A percentile compares a stretch with the other conserved stretches of the same genome.
Evolutionary conservation across 2,329 filamentous ascomycete genomes (phyloP).

Genomic region (Lojkania enalia): DNA sequence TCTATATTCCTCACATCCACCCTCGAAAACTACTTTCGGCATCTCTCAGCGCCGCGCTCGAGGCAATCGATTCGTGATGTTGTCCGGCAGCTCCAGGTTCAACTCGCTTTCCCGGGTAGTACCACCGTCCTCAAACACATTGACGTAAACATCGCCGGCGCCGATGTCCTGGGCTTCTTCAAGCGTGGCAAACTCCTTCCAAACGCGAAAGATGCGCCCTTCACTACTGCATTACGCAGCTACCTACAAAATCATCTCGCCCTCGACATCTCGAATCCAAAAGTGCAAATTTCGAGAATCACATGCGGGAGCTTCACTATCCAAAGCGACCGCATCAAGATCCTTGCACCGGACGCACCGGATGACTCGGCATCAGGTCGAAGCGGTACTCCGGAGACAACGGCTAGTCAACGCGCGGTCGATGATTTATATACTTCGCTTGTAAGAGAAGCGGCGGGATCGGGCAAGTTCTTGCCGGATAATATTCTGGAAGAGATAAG

Average conservation of each 20-base stretch:
- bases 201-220: slow-evolving; percentile 29
- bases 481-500: slow-evolving; percentile 13
- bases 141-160: slow-evolving; percentile 47
- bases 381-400: slow-evolving; percentile 27
- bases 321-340: slow-evolving; percentile 45
- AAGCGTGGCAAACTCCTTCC: slow-evolving; percentile 28
- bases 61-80: slow-evolving; percentile 36
- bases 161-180: slow-evolving; percentile 46
- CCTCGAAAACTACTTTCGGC: slow-evolving; percentile 61
- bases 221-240: slow-evolving; percentile 44
- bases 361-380: slow-evolving; percentile 30
- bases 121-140: slow-evolving; percentile 44
- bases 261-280: slow-evolving; percentile 45
- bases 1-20: slow-evolving; percentile 50
- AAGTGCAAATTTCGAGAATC: slow-evolving; percentile 47
- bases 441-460: slow-evolving; percentile 37
- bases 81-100: slow-evolving; percentile 40
- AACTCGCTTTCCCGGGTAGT: slow-evolving; percentile 39
- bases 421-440: slow-evolving; percentile 36
- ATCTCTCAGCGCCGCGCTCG: slow-evolving; percentile 51
- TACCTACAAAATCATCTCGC: slow-evolving; percentile 49
- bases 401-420: slow-evolving; percentile 36
- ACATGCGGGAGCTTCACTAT: slow-evolving; percentile 49
- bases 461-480: slow-evolving; percentile 35
- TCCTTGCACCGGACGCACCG: slow-evolving; percentile 33